Evolutionary conservation across 495 filamentous ascomycete genomes (phyloP).

Genomic region (Aspergillus panamensis): DNA sequence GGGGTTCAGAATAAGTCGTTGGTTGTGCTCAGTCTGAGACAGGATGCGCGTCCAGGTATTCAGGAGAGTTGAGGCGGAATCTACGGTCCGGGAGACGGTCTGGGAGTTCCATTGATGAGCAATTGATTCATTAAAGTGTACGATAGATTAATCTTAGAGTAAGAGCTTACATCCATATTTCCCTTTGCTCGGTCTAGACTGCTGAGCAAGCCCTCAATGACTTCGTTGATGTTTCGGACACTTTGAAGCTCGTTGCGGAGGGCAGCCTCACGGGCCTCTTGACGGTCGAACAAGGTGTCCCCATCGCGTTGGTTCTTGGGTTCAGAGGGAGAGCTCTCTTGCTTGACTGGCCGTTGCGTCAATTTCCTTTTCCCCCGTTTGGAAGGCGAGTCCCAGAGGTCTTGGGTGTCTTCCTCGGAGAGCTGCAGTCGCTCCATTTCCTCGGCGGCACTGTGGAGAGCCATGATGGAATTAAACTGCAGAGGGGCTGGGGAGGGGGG

Average conservation of each 20-base stretch:
- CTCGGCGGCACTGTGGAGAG: conserved; percentile 38
- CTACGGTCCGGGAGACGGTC: conserved; percentile 83
- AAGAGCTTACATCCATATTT: conserved; percentile 77
- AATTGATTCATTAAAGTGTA: neutral
- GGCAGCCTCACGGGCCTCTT: conserved; percentile 68
- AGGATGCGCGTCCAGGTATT: conserved; percentile 95
- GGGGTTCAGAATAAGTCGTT: conserved; percentile 82
- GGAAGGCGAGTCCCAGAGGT: conserved; percentile 72
- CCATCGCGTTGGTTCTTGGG: conserved; percentile 38
- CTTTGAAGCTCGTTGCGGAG: conserved; percentile 75
- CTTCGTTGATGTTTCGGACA: conserved; percentile 78
- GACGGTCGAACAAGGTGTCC: conserved; percentile 58
- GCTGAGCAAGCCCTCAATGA: conserved; percentile 78
- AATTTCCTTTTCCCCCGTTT: conserved; percentile 34
- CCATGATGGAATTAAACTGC: conserved; percentile 22
- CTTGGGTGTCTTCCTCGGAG: conserved; percentile 63
- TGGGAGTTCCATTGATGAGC: conserved; percentile 27
- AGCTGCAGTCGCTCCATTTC: conserved; percentile 51
- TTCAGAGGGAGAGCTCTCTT: conserved; percentile 41
- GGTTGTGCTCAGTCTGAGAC: conserved; percentile 95
- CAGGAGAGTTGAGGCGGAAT: conserved; percentile 86
- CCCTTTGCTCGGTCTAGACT: conserved; percentile 76
- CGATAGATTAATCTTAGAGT: neutral
- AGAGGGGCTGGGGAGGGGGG: conserved; percentile 9
- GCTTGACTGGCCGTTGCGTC: conserved; percentile 19